Evolutionary conservation across 345 rosid genomes (phyloP).

Genomic region (Hypericum perforatum): DNA sequence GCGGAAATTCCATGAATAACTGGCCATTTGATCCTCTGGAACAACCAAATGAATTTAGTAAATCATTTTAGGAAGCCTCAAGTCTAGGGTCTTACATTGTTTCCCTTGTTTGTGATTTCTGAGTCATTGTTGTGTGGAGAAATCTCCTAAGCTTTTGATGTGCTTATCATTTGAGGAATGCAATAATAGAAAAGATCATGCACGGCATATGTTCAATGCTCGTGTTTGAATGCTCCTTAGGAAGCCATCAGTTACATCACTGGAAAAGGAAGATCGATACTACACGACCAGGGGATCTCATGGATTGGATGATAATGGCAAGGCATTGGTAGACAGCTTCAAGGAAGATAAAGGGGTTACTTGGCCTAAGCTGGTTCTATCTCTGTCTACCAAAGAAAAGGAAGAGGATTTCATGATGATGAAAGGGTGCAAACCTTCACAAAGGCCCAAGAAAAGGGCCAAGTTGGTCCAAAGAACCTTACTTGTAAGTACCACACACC

Average conservation of each 20-base stretch:
- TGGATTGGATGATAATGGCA: constrained; percentile 57
- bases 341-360: constrained; percentile 52
- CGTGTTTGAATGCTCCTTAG: constrained; percentile 37
- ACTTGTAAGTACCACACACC: constrained; percentile 36
- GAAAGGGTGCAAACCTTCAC: constrained; percentile 94
- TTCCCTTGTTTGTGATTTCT: no score
- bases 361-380: constrained; percentile 69
- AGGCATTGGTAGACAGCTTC: constrained; percentile 38
- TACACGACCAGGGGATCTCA: constrained; percentile 73
- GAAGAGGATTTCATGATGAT: constrained; percentile 92
- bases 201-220: constrained; percentile 1
- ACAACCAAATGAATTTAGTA: no score
- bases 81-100: no score
- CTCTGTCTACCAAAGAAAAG: constrained; percentile 82
- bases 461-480: constrained; percentile 75
- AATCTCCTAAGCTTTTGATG: no score
- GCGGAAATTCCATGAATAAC: no score
- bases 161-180: no score
- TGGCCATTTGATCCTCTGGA: no score
- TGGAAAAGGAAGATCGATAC: constrained; percentile 71
- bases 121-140: no score
- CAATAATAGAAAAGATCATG: no score
- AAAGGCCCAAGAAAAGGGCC: constrained; percentile 85
- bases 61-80: no score
- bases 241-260: constrained; percentile 41